phyloP scores from a whole-genome alignment of 495 filamentous ascomycete genomes.

The Ramalina peruviana region DNA sequence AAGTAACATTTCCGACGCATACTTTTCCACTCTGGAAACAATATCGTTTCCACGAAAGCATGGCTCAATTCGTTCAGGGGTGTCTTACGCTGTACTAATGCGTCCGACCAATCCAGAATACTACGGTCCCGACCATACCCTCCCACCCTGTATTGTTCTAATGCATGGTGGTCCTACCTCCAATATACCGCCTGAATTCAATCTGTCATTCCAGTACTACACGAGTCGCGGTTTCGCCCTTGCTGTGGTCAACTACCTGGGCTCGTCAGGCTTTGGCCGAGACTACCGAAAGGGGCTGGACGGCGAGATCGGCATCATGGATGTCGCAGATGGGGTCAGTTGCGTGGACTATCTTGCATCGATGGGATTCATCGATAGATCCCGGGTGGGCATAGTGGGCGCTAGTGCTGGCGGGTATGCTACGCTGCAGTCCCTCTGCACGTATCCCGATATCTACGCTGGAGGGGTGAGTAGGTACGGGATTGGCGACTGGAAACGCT shows the following conservation, averaged over 20 bases:
- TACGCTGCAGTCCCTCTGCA: constrained; percentile 26
- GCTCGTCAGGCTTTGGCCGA: constrained; percentile 33
- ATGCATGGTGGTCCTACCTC: constrained; percentile 38
- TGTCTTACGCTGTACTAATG: constrained; percentile 30
- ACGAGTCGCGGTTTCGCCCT: constrained; percentile 38
- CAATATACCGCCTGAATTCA: constrained; percentile 19
- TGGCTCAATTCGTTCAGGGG: constrained; percentile 7
- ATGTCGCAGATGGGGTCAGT: constrained; percentile 30
- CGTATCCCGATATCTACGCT: constrained; percentile 23
- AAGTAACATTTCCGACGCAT: constrained; percentile 14
- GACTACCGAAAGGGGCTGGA: constrained; percentile 31
- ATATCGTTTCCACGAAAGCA: constrained; percentile 24
- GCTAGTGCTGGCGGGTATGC: constrained; percentile 36
- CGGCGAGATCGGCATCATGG: constrained; percentile 30
- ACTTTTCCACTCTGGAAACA: constrained; percentile 21
- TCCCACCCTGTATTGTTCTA: constrained; percentile 31
- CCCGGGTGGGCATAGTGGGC: constrained; percentile 32
- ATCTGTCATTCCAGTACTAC: constrained; percentile 31
- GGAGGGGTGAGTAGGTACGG: constrained; percentile 31
- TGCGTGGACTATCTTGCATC: constrained; percentile 27
- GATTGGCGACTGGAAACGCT: constrained; percentile 28
- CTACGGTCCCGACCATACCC: constrained; percentile 12
- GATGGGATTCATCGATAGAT: constrained; percentile 20
- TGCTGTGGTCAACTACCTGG: constrained; percentile 34
- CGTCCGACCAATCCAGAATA: constrained; percentile 31